A percentile compares a stretch with the other conserved stretches of the same genome.
phyloP scores from a whole-genome alignment of 2,329 filamentous ascomycete genomes.

The Aspergillus thermomutatus region DNA sequence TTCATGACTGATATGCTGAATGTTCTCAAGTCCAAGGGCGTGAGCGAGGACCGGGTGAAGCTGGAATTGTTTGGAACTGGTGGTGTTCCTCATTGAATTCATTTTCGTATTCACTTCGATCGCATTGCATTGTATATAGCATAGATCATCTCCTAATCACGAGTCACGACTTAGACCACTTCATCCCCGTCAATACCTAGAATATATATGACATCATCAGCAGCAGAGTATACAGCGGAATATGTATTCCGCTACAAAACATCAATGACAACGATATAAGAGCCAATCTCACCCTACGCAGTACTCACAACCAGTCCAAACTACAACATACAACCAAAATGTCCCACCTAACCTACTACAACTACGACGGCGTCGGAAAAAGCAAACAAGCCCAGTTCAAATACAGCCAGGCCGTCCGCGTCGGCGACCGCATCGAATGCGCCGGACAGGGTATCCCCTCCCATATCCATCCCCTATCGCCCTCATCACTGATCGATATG shows the following conservation, averaged over 20 bases:
- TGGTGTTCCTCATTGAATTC: constrained; percentile 16
- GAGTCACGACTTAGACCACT: background rate
- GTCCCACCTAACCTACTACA: constrained; percentile 38
- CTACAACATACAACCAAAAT: constrained; percentile 17
- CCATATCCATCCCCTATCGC: background rate
- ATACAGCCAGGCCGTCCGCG: constrained; percentile 50
- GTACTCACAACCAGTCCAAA: background rate
- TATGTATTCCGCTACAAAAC: background rate
- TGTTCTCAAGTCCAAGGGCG: constrained; percentile 53
- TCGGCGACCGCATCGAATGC: constrained; percentile 48
- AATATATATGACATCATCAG: background rate
- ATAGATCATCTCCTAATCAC: background rate
- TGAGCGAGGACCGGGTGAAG: constrained; percentile 55
- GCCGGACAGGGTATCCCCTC: constrained; percentile 21
- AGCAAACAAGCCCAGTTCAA: constrained; percentile 28
- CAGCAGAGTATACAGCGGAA: background rate
- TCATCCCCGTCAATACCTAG: background rate
- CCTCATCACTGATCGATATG: background rate
- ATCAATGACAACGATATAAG: background rate
- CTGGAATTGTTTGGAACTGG: constrained; percentile 65
- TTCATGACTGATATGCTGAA: constrained; percentile 65
- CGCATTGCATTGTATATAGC: background rate
- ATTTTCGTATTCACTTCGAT: background rate
- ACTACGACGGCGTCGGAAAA: constrained; percentile 40
- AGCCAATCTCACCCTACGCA: background rate